Evolutionary conservation across 2,329 filamentous ascomycete genomes (phyloP), one percentile per base, ranked within the genome.

Genomic region (Thelonectria blattea): DNA sequence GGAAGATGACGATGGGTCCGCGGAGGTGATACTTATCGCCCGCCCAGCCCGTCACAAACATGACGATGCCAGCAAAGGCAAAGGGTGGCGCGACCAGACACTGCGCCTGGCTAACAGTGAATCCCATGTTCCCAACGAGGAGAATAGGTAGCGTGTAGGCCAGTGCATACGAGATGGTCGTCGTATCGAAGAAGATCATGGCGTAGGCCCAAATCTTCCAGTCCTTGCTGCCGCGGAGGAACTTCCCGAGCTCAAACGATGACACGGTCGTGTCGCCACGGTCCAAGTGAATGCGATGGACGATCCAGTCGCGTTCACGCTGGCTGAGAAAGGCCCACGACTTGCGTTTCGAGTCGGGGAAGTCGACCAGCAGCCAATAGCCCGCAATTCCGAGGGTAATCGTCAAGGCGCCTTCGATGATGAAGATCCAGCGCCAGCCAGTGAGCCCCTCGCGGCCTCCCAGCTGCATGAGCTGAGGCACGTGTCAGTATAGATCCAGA

Each of bases 121-220:
- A 93, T 14, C 85, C 83, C 80, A 93, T 85, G 73, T 79, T 83
- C 37, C 68, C 68, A 51, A 79, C 75, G 14, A 96, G 85, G 67
- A 95, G 91, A 69, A 93, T 85, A 7, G 91, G 91, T 4, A 93
- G 77, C 71, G 93, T 94, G 74, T 91, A 94, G 2, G 90, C 89
- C 9, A 95, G 83, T 0, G 91, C 87, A 72, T 95, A 95, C 1
- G 84, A 83, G 52, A 91, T 84, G 11, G 90, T 91, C 0, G 91
- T 92, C 2, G 85, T 85, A 74, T 85, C 86, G 77, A 87, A 86
- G 71, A 84, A 85, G 66, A 88, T 80, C 65, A 87, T 66, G 56
- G 81, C 85, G 67, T 87, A 89, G 0, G 74, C 80, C 88, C 88
- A 90, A 58, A 89, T 78, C 72, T 85, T 85, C 78, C 77, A 81